Evolutionary conservation across 2,329 filamentous ascomycete genomes (phyloP), one percentile per base, ranked within the genome.

Genomic region (Grosmannia penicillata): DNA sequence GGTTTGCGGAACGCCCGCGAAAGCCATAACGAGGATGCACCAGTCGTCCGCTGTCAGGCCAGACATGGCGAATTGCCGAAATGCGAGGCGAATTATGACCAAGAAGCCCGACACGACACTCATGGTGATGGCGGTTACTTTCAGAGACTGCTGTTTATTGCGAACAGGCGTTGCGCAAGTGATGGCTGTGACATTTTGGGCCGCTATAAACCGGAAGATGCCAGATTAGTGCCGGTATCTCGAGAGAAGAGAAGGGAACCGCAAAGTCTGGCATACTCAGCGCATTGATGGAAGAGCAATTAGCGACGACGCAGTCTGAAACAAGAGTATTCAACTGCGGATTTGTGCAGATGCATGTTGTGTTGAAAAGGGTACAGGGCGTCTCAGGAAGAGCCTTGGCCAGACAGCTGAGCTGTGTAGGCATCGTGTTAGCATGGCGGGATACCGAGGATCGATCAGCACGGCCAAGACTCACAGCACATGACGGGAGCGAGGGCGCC

Each of bases 81-180:
- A 53, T 8, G 47, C 46, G n/a, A 62, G 52, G 22, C 63, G 62
- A 21, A 58, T 44, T 8, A 55, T 39, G 32, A 63, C 52, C 37
- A 59, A 55, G 36, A 56, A 45, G 30, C 49, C 55, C 6, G 56
- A 53, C 21, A 62, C 49, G 11, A 52, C 49, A 31, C 47, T 53
- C 36, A 57, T 39, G 47, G 39, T 23, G 45, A 51, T 40, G 47
- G 52, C 47, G 4, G 57, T 47, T 24, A 48, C 51, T 17, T 55
- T 42, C 30, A 56, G 45, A 28, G 55, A 50, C 14, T 51, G 45
- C 45, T 35, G 56, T 41, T 54, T 56, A 38, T 53, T 48, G 6
- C 42, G 43, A 7, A 47, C 30, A 10, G 38, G 48, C 11, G 43
- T 47, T 33, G 44, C 40, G 43, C 50, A 57, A 14, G 43, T 45